Percentiles rank a stretch among this genome's conserved stretches.
Evolutionary conservation across 192 early-diverging fungal species (phyloP).

Genomic region (Linnemannia zychae): DNA sequence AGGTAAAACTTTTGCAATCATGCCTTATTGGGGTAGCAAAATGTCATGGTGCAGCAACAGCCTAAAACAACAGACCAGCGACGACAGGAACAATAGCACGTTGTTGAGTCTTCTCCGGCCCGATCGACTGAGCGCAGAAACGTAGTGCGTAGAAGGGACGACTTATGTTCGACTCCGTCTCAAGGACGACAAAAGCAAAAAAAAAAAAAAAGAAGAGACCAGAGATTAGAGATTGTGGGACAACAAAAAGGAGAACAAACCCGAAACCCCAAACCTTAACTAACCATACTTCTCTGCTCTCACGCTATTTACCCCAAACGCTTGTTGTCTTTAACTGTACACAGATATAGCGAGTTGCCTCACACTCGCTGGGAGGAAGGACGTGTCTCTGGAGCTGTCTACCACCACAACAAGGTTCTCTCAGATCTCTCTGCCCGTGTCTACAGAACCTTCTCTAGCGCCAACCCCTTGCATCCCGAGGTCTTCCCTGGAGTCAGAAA

Average conservation of each 20-base stretch:
- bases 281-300: background rate
- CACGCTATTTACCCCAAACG: background rate
- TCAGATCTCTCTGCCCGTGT: constrained; percentile 80
- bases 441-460: constrained; percentile 83
- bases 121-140: background rate
- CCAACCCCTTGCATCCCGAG: constrained; percentile 96
- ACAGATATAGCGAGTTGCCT: constrained; percentile 39
- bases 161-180: background rate
- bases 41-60: background rate
- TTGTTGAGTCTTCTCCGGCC: background rate
- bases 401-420: constrained; percentile 93
- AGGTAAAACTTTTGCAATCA: constrained; percentile 56
- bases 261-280: background rate
- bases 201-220: background rate
- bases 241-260: constrained; percentile 1
- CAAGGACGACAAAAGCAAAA: no score
- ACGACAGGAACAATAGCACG: background rate
- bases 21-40: constrained; percentile 9
- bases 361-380: constrained; percentile 82
- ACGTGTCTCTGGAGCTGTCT: constrained; percentile 90
- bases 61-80: background rate
- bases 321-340: background rate
- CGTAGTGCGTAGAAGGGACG: background rate
- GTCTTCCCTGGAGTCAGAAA: constrained; percentile 95
- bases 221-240: background rate